phyloP scores from a whole-genome alignment of 805 yeast genomes.

The Candida multigemmis region DNA sequence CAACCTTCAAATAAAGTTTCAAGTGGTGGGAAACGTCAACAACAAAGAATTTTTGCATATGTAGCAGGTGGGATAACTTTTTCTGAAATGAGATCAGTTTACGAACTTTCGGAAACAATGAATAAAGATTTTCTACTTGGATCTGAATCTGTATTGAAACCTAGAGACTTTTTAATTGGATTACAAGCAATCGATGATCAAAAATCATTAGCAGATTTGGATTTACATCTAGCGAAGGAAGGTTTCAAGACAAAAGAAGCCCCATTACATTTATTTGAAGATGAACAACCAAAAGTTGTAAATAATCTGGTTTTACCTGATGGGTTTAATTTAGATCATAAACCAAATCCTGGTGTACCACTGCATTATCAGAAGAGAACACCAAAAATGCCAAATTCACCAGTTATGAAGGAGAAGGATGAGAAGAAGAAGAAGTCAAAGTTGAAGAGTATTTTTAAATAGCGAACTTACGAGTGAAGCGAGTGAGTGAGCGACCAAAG shows the following conservation, averaged over 20 bases:
- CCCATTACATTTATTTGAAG: conserved; percentile 35
- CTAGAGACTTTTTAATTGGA: conserved; percentile 38
- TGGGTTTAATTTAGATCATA: conserved; percentile 5
- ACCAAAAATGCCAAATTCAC: not conserved
- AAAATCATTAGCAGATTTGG: conserved; percentile 32
- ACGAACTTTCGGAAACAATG: conserved; percentile 53
- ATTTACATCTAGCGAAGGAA: conserved; percentile 23
- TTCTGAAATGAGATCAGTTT: conserved; percentile 68
- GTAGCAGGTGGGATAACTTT: conserved; percentile 87
- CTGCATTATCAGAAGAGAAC: conserved; percentile 17
- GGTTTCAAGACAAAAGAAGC: conserved; percentile 22
- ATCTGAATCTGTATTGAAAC: conserved; percentile 62
- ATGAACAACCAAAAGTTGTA: conserved; percentile 12
- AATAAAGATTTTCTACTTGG: conserved; percentile 78
- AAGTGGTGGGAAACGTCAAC: conserved; percentile 9
- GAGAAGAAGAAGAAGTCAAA: conserved; percentile 36
- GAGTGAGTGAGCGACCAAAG: conserved; percentile 1
- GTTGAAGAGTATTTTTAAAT: conserved; percentile 37
- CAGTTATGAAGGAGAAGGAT: conserved; percentile 1
- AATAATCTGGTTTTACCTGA: no score
- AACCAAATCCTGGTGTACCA: conserved; percentile 9
- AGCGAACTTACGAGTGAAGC: conserved; percentile 1
- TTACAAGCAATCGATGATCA: conserved; percentile 29
- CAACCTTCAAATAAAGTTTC: conserved; percentile 21
- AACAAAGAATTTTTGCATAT: conserved; percentile 70